Percentiles rank a stretch among this genome's conserved stretches.
Conservation (phyloP, 2,329 filamentous ascomycete genomes). For the Alternaria hordeiaustralica region DNA sequence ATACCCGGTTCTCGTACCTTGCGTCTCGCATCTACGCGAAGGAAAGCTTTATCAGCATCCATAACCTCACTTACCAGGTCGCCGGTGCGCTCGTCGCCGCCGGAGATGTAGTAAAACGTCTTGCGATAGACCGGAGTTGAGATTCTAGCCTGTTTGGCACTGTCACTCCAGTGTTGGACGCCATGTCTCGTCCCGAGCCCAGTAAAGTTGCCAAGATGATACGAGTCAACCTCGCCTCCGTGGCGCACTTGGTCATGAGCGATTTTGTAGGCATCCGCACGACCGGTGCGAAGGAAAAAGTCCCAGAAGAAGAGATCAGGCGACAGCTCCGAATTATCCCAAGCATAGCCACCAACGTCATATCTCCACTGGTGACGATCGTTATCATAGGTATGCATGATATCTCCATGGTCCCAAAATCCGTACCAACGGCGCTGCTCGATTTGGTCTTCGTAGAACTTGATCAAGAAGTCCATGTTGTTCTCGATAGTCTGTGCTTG, state of each 20-base stretch:
- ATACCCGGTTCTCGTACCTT: conserved; percentile 64
- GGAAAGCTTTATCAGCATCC: conserved; percentile 61
- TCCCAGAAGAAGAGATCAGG: conserved; percentile 69
- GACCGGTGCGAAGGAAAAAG: conserved; percentile 66
- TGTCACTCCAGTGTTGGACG: conserved; percentile 67
- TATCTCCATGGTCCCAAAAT: conserved; percentile 67
- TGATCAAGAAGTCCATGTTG: conserved; percentile 63
- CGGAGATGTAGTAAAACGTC: conserved; percentile 63
- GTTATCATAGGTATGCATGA: conserved; percentile 67
- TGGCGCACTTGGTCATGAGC: conserved; percentile 66
- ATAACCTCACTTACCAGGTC: conserved; percentile 61
- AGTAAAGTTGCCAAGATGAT: conserved; percentile 64
- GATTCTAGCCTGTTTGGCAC: conserved; percentile 67
- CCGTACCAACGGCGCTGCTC: conserved; percentile 68
- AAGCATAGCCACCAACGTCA: conserved; percentile 68
- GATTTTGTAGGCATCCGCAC: conserved; percentile 64
- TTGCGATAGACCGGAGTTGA: conserved; percentile 65
- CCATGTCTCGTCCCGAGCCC: conserved; percentile 67
- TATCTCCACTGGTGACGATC: conserved; percentile 68
- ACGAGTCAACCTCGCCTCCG: conserved; percentile 67
- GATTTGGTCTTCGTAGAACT: conserved; percentile 63
- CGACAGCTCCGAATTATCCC: conserved; percentile 70
- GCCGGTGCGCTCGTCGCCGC: conserved; percentile 63
- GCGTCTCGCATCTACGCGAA: conserved; percentile 62
- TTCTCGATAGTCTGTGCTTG: conserved; percentile 52